Base-by-base conservation (phyloP, 2,329 filamentous ascomycete genomes). In the Eutypella sp. region DNA sequence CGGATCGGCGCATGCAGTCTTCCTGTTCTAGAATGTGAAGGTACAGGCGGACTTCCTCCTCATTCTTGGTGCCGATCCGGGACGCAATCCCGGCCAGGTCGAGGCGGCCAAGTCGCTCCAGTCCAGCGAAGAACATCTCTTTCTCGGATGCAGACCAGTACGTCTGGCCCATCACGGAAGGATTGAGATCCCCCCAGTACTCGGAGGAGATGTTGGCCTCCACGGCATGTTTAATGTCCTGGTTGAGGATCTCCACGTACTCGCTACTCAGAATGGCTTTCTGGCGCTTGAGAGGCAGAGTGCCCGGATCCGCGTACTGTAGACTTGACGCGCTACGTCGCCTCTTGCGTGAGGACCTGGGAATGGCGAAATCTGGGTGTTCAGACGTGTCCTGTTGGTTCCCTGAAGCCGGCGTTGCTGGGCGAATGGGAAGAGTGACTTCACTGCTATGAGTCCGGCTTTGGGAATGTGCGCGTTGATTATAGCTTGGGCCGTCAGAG, bases 91-190 rank as follows among this genome's bases (percentile, higher is more conserved):
- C 78, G 2, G 66, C 66, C 1, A 85, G 56, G 49, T 89, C 71
- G 54, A 81, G 76, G 42, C 70, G 76, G 0, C 89, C 89, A 2
- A 85, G 72, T 1, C 78, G 78, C 1, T 75, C 71, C 3, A 95
- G 63, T 0, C 79, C 76, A 13, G 77, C 70, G 61, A 89, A 95
- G 47, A 96, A 78, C 0, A 70, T 55, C 1, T 76, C 69, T 60
- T 95, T 95, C 59, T 96, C 91, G 1, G 68, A 56, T 0, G 75
- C 49, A 0, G 78, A 82, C 92, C 92, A 97, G 10, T 67, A 54
- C 1, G 83, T 81, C 22, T 81, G 72, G 19, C 89, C 90, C 42
- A 90, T 68, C 56, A 89, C 86, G 2, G 76, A 75, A 29, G 68
- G 42, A 40, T 62, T 47, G 46, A 74, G 58, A 15, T 16, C 10